Conservation (phyloP, 768 basidiomycete species). For the Tylopilus felleus region DNA sequence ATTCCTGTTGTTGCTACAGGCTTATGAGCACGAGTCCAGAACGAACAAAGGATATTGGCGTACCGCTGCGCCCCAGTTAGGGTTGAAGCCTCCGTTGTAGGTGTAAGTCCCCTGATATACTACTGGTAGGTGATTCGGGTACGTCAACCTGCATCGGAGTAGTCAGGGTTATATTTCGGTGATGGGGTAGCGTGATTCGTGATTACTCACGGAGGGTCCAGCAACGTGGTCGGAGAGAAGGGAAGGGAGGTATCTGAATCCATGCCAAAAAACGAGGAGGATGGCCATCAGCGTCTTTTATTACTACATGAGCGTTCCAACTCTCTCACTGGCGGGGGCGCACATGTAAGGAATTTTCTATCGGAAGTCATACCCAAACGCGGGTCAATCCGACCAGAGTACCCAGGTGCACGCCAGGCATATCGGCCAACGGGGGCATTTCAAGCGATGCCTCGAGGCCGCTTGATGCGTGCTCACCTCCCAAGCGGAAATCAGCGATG, state of each 20-base stretch:
- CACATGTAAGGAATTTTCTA: not conserved
- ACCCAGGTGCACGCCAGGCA: not conserved
- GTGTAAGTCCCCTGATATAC: not conserved
- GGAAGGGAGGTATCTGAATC: not conserved
- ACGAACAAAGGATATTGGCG: not conserved
- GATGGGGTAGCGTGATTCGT: no score
- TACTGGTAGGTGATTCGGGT: not conserved
- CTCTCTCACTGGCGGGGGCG: constrained; percentile 1
- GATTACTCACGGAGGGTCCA: not conserved
- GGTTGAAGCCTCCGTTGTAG: not conserved
- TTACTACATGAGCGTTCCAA: constrained; percentile 4
- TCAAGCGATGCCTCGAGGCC: not conserved
- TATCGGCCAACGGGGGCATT: not conserved
- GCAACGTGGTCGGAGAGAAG: not conserved
- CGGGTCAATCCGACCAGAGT: not conserved
- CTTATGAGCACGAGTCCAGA: not conserved
- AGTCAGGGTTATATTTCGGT: not conserved
- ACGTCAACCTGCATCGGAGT: not conserved
- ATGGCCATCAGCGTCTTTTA: not conserved
- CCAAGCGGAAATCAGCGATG: not conserved
- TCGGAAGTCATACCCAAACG: not conserved
- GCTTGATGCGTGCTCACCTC: not conserved
- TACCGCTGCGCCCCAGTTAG: constrained; percentile 6
- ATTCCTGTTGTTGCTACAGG: constrained; percentile 1
- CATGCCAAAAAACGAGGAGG: not conserved